Percentiles rank a stretch among this genome's conserved stretches.
Conservation (phyloP, 2,329 filamentous ascomycete genomes). For the Bipolaris bicolor region DNA sequence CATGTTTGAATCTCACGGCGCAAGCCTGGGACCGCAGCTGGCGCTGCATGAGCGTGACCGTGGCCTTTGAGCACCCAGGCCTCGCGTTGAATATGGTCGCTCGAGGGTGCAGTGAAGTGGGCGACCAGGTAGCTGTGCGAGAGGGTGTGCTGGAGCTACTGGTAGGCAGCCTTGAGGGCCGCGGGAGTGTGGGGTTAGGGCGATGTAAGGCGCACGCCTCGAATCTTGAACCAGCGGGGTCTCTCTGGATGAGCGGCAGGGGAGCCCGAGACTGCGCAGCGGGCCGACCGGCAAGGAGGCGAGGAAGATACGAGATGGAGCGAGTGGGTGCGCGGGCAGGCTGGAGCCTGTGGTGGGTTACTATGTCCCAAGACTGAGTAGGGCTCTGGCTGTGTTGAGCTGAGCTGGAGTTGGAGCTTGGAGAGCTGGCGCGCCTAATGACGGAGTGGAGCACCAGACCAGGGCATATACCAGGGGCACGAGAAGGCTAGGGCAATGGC, state of each 20-base stretch:
- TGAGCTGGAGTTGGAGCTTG: slow-evolving; percentile 1
- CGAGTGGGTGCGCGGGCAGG: slow-evolving; percentile 17
- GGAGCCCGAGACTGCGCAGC: slow-evolving; percentile 13
- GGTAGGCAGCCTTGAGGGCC: slow-evolving; percentile 29
- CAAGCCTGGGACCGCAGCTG: slow-evolving; percentile 41
- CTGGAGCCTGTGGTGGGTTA: neutral
- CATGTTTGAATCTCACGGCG: slow-evolving; percentile 46
- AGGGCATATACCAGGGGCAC: neutral
- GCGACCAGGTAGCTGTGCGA: slow-evolving; percentile 15
- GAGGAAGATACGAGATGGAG: slow-evolving; percentile 4
- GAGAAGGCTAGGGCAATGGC: neutral
- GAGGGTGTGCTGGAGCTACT: slow-evolving; percentile 15
- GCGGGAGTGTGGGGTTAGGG: slow-evolving; percentile 29
- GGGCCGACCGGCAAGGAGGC: slow-evolving; percentile 15
- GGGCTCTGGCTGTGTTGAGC: slow-evolving; percentile 12
- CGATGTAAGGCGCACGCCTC: slow-evolving; percentile 15
- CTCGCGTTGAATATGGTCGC: slow-evolving; percentile 12
- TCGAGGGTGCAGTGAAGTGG: slow-evolving; percentile 12
- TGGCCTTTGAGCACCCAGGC: slow-evolving; percentile 23
- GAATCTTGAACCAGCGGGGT: slow-evolving; percentile 34
- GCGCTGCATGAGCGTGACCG: slow-evolving; percentile 45
- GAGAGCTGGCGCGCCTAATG: neutral
- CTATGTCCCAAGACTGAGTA: slow-evolving; percentile 15
- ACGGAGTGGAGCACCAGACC: neutral
- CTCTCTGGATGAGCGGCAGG: slow-evolving; percentile 17